Evolutionary conservation across 768 basidiomycete genomes (phyloP).

Genomic region (Brasilioporus rufonigricans): DNA sequence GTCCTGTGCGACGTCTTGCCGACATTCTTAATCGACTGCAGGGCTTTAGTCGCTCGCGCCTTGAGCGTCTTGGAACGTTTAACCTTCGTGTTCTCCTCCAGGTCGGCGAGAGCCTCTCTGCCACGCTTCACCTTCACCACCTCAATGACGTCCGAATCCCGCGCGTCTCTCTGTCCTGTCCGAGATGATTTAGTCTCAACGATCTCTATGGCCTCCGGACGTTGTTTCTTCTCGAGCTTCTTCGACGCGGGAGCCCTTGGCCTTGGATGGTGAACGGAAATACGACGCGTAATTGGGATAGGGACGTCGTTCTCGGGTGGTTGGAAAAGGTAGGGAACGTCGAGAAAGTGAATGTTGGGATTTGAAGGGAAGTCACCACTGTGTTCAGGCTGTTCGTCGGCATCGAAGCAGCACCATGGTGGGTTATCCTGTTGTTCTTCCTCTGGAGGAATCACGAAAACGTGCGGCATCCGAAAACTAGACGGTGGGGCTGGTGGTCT

Average conservation of each 20-base stretch:
- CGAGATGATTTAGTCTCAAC: constrained; percentile 19
- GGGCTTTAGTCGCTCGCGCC: constrained; percentile 45
- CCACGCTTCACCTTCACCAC: constrained; percentile 54
- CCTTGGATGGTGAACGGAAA: constrained; percentile 7
- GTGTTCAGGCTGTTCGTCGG: constrained; percentile 33
- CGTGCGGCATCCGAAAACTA: constrained; percentile 40
- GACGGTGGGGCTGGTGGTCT: constrained; percentile 1
- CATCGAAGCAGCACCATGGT: constrained; percentile 58
- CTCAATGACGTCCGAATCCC: constrained; percentile 53
- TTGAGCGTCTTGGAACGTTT: constrained; percentile 43
- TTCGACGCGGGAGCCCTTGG: constrained; percentile 6
- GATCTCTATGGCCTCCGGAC: constrained; percentile 27
- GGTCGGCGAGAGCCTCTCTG: constrained; percentile 22
- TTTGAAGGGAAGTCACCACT: constrained; percentile 12
- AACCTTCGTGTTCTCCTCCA: constrained; percentile 21
- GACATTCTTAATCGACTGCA: constrained; percentile 46
- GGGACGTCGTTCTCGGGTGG: constrained; percentile 6
- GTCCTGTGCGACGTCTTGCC: constrained; percentile 35
- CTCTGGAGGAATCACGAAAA: constrained; percentile 57
- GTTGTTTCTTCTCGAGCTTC: constrained; percentile 33
- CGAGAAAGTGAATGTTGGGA: constrained; percentile 33
- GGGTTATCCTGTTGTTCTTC: constrained; percentile 49
- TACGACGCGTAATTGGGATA: constrained; percentile 4
- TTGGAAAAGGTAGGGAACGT: constrained; percentile 30
- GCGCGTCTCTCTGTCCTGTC: constrained; percentile 32